Evolutionary conservation across 768 basidiomycete genomes (phyloP).

Genomic region (Amanita phalloides): DNA sequence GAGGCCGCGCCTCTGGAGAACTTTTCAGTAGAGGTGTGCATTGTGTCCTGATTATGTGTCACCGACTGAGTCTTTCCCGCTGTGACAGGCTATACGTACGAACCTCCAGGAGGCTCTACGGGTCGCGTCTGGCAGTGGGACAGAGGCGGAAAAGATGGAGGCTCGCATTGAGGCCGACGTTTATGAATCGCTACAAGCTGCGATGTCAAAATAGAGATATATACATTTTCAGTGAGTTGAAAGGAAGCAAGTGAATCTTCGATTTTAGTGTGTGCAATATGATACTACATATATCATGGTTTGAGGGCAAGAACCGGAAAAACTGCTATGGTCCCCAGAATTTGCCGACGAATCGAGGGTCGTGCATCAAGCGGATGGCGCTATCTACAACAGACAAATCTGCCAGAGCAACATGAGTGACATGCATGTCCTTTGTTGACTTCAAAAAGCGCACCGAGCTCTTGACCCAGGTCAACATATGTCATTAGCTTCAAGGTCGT

Average conservation of each 20-base stretch:
- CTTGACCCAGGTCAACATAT: not conserved
- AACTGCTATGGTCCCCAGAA: not conserved
- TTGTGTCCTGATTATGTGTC: not conserved
- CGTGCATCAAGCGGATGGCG: not conserved
- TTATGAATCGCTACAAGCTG: constrained; percentile 90
- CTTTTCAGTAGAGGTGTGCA: constrained; percentile 76
- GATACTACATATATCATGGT: not conserved
- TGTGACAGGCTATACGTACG: constrained; percentile 69
- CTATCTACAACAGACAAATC: constrained; percentile 1
- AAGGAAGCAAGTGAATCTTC: not conserved
- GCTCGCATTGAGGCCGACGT: constrained; percentile 93
- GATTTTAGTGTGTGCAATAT: not conserved
- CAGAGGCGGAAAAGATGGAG: constrained; percentile 89
- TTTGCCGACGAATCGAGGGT: not conserved
- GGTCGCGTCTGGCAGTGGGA: constrained; percentile 71
- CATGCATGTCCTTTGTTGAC: not conserved
- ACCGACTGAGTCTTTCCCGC: constrained; percentile 1
- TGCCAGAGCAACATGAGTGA: not conserved
- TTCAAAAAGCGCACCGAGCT: not conserved
- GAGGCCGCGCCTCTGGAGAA: constrained; percentile 90
- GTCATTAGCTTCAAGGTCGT: constrained; percentile 4
- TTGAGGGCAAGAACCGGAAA: not conserved
- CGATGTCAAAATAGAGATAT: constrained; percentile 36
- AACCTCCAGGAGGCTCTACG: constrained; percentile 85
- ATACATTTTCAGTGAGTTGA: too few species aligned